Conservation (phyloP, 1,139 yeast genomes). For the Wickerhamomyces sp. region DNA sequence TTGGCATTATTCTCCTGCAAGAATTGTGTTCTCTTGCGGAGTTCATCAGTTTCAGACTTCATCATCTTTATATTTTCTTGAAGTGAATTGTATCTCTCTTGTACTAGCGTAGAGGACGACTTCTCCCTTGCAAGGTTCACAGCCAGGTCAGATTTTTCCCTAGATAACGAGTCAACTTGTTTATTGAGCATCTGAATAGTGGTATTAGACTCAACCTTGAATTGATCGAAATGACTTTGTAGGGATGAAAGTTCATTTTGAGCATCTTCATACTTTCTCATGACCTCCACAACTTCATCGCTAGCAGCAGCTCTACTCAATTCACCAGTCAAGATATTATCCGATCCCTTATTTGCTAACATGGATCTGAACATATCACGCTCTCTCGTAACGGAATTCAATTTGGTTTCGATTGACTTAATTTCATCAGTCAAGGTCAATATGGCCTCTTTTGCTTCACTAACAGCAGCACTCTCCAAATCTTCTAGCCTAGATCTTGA, state of each 20-base stretch:
- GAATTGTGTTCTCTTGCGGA: conserved; percentile 37
- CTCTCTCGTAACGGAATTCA: conserved; percentile 53
- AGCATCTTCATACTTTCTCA: conserved; percentile 31
- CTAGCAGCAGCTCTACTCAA: conserved; percentile 27
- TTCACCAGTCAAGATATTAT: conserved; percentile 15
- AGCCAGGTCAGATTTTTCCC: conserved; percentile 47
- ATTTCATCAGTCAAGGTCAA: conserved; percentile 60
- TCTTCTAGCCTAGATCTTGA: conserved; percentile 39
- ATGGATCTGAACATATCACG: conserved; percentile 59
- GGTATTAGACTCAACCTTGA: conserved; percentile 37
- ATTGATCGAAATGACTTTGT: conserved; percentile 30
- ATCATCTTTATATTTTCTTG: conserved; percentile 34
- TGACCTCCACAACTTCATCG: conserved; percentile 27
- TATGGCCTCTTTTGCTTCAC: conserved; percentile 77
- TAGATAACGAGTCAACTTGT: conserved; percentile 33
- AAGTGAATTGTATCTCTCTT: conserved; percentile 38
- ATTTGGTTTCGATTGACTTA: conserved; percentile 42
- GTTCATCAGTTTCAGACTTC: conserved; percentile 40
- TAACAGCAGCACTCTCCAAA: conserved; percentile 54
- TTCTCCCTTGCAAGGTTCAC: conserved; percentile 41
- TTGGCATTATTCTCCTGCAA: conserved; percentile 52
- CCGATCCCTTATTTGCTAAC: conserved; percentile 23
- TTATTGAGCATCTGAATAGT: conserved; percentile 37
- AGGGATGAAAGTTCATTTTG: conserved; percentile 28
- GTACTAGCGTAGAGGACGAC: conserved; percentile 40